Base-by-base conservation (phyloP, 805 yeast species). In the Lachancea thermotolerans region DNA sequence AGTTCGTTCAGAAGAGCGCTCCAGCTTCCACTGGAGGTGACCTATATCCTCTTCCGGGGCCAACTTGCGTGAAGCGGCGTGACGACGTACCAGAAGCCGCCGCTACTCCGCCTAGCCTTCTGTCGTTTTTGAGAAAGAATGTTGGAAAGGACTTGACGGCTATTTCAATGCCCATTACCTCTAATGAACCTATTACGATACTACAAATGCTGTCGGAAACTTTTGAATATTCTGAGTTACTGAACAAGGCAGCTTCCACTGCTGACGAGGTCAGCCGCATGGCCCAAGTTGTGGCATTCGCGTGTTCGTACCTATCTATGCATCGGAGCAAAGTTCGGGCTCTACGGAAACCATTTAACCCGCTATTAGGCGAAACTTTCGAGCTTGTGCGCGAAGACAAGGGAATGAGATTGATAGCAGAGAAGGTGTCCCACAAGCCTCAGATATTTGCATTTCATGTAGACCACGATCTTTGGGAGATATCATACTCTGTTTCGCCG, bases 271-370 rank as follows among this genome's bases (percentile, higher is more conserved):
- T 82, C 0, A 85, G 82, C 57, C 68, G 82, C 43, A 62, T 87
- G 51, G 70, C 82, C 37, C 72, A 88, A 39, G 90, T 65, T 1
- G 58, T 96, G 0, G 75, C 87, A 1, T 93, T 90, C 73, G 95
- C 96, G 0, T 75, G 86, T 3, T 79, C 90, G 21, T 77, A 75
- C 46, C 62, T 90, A 8, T 79, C 96, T 0, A 71, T 84, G 10
- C 74, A 79, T 55, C 71, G 97, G 47, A 77, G 78, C 31, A 89
- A 85, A 55, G 81, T 80, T 39, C 74, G 99, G 54, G 80, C 82
- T 43, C 62, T 77, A 34, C 74, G 99, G 51, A 93, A 93, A 59
- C 98, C 99, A 1, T 93, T 93, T 67, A 93, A 89, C 60, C 98
- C 99, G 9, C 70, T 93, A 42, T 68, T 93, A 15, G 97, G 98